A percentile compares a stretch with the other conserved stretches of the same genome.
Conservation (phyloP, 345 rosid species). For the Gossypium longicalyx region DNA sequence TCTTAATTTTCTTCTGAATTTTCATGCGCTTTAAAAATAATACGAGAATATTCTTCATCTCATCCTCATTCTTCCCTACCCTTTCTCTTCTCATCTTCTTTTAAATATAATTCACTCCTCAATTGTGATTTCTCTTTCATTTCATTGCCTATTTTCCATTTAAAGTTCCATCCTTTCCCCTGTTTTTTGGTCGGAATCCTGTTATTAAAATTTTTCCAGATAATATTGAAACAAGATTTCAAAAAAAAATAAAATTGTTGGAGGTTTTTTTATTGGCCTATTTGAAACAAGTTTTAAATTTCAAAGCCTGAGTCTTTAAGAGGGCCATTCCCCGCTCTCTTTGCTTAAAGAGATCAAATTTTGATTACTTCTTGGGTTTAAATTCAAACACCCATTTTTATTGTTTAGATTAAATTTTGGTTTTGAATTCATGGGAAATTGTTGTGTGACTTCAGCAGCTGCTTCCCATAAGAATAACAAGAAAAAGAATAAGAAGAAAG, state of each 20-base stretch:
- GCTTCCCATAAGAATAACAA: conserved; percentile 24
- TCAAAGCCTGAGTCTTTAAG: conserved; percentile 1
- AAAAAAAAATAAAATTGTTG: neutral
- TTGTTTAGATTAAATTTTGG: neutral
- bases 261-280: neutral
- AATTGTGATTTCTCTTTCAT: too few relatives aligned
- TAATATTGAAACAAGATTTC: too few relatives aligned
- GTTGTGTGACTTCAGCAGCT: conserved; percentile 54
- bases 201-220: neutral
- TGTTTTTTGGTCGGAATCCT: neutral
- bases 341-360: conserved; percentile 7
- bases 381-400: conserved; percentile 10
- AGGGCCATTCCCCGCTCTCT: neutral
- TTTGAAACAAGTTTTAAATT: neutral
- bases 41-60: too few relatives aligned
- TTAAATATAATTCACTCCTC: too few relatives aligned
- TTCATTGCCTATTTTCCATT: too few relatives aligned
- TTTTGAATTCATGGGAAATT: conserved; percentile 67
- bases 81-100: too few relatives aligned
- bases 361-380: conserved; percentile 1
- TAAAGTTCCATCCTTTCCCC: neutral
- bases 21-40: too few relatives aligned
- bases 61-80: too few relatives aligned
- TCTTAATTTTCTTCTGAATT: too few relatives aligned
- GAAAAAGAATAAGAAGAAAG: conserved; percentile 16